Percentiles rank a stretch among this genome's conserved stretches.
Evolutionary conservation across 129 eudicot genomes (phyloP).

Genomic region (Flaveria robusta): DNA sequence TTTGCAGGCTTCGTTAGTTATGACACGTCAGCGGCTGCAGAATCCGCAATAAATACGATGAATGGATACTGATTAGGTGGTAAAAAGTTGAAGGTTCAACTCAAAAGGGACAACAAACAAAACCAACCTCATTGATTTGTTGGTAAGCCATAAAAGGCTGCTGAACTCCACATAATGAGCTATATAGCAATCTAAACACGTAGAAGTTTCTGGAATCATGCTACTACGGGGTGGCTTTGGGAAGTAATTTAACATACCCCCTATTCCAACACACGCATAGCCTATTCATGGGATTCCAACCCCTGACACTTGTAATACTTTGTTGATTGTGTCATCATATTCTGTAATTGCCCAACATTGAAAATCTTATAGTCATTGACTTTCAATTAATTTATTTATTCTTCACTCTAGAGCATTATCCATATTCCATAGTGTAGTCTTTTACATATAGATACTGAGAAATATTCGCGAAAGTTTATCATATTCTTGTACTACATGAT

Average conservation of each 20-base stretch:
- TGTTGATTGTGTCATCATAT: constrained; percentile 49
- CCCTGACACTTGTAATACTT: constrained; percentile 65
- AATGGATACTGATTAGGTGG: constrained; percentile 88
- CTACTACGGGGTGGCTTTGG: constrained; percentile 33
- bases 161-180: constrained; percentile 10
- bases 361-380: constrained; percentile 55
- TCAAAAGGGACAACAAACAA: constrained; percentile 83
- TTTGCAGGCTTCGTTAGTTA: constrained; percentile 91
- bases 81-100: constrained; percentile 94
- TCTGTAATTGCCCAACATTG: constrained; percentile 62
- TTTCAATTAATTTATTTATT: constrained; percentile 81
- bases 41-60: constrained; percentile 82
- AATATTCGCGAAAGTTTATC: background rate
- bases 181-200: constrained; percentile 26
- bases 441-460: background rate
- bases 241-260: constrained; percentile 24
- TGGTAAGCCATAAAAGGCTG: constrained; percentile 30
- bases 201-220: constrained; percentile 35
- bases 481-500: background rate
- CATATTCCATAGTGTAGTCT: constrained; percentile 29
- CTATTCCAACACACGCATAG: constrained; percentile 35
- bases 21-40: constrained; percentile 74
- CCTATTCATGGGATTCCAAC: constrained; percentile 33
- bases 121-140: constrained; percentile 52
- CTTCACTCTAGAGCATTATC: constrained; percentile 40